These are phyloP conservation scores for Sequoia sempervirens DNA, from an alignment of 75 land plant genomes.

Conservation along the genomic window DNA sequence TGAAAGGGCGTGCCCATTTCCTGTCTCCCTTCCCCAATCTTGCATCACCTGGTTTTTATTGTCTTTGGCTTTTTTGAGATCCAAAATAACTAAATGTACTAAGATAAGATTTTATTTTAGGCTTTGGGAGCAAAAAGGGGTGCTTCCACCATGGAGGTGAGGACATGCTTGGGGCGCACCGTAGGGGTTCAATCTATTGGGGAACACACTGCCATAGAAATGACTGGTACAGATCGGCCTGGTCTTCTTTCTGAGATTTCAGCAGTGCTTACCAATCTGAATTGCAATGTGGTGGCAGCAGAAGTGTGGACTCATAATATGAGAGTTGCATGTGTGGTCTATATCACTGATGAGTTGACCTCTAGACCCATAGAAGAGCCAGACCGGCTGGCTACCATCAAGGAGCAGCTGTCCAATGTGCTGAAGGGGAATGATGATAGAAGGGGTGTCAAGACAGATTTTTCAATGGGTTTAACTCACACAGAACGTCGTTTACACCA, in stretches of 20 bases:
- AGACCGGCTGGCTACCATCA: constrained; percentile 36
- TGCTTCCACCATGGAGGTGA: constrained; percentile 19
- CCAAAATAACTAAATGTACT: background rate
- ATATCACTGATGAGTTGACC: constrained; percentile 60
- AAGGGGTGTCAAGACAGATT: constrained; percentile 23
- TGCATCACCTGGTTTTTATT: background rate
- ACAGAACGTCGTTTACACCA: constrained; percentile 83
- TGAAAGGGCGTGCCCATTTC: background rate
- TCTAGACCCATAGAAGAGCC: constrained; percentile 45
- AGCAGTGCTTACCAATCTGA: constrained; percentile 59
- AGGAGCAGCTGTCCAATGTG: constrained; percentile 38
- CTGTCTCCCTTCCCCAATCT: background rate
- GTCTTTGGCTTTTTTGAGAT: background rate
- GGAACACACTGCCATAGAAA: constrained; percentile 70
- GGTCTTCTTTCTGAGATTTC: constrained; percentile 90
- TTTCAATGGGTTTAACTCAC: constrained; percentile 38
- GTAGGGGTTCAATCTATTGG: constrained; percentile 37
- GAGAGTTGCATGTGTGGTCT: constrained; percentile 70
- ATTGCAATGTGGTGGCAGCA: constrained; percentile 77
- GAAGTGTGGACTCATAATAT: constrained; percentile 92
- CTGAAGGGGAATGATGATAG: constrained; percentile 25
- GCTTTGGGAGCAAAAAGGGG: constrained; percentile 44
- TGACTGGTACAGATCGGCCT: constrained; percentile 79
- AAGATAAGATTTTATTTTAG: constrained; percentile 20
- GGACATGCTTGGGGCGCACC: constrained; percentile 19